Percentiles rank a stretch among this genome's conserved stretches.
Evolutionary conservation across 345 rosid species (phyloP).

Genomic region (Linum trigynum): DNA sequence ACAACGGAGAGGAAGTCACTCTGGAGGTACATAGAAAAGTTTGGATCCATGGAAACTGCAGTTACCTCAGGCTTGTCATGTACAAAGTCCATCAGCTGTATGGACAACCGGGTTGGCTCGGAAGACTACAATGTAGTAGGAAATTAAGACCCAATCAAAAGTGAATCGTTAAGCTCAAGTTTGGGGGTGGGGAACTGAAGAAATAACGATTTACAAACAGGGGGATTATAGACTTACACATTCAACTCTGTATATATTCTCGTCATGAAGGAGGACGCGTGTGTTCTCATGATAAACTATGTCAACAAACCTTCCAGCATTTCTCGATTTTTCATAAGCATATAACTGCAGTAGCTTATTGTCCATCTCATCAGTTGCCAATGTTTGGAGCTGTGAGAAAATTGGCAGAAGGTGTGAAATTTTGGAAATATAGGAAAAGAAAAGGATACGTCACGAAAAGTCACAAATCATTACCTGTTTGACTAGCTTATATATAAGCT

Average conservation of each 20-base stretch:
- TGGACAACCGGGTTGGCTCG: conserved; percentile 42
- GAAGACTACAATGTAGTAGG: conserved; percentile 42
- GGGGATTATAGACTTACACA: conserved; percentile 47
- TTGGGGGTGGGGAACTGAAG: not conserved
- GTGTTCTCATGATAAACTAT: conserved; percentile 72
- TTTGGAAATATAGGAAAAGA: not conserved
- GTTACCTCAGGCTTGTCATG: conserved; percentile 90
- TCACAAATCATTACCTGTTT: conserved; percentile 53
- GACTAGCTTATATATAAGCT: conserved; percentile 78
- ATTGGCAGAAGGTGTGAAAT: conserved; percentile 3
- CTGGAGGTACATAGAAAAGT: conserved; percentile 66
- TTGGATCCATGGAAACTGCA: conserved; percentile 72
- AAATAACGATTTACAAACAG: not conserved
- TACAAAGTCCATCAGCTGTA: conserved; percentile 86
- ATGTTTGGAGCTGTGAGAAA: conserved; percentile 63
- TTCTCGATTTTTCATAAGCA: conserved; percentile 74
- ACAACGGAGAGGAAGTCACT: conserved; percentile 54
- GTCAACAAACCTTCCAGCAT: conserved; percentile 54
- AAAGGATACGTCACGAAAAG: not conserved
- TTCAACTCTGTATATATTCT: conserved; percentile 83
- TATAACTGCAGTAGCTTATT: conserved; percentile 77
- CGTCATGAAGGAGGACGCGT: conserved; percentile 81
- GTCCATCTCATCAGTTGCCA: conserved; percentile 82
- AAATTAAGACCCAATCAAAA: not conserved
- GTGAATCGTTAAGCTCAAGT: not conserved